Evolutionary conservation across 441 rosid species (phyloP).

Genomic region (Capsella rubella): DNA sequence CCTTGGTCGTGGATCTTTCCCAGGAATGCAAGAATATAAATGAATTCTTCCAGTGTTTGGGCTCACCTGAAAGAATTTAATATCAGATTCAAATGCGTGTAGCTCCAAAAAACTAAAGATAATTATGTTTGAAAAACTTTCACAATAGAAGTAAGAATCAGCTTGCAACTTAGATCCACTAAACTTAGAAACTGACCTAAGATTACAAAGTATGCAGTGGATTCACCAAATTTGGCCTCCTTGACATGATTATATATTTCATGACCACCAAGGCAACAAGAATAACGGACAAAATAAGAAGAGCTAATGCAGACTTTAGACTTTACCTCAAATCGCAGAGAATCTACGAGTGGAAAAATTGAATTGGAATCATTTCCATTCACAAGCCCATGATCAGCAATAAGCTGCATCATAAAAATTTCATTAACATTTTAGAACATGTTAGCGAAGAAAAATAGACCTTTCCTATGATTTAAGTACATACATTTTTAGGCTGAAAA

Average conservation of each 20-base stretch:
- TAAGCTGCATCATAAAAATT: conserved; percentile 54
- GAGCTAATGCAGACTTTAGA: conserved; percentile 17
- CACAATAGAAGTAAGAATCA: conserved; percentile 10
- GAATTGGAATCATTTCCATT: conserved; percentile 49
- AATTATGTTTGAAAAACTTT: conserved; percentile 11
- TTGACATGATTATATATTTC: not conserved
- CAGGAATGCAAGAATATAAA: conserved; percentile 77
- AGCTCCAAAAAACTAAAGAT: conserved; percentile 14
- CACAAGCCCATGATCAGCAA: conserved; percentile 40
- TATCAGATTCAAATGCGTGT: not conserved
- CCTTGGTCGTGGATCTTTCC: conserved; percentile 77
- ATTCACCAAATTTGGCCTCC: conserved; percentile 33
- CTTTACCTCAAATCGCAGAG: conserved; percentile 88
- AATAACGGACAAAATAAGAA: conserved; percentile 24
- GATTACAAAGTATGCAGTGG: not conserved
- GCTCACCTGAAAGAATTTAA: conserved; percentile 67
- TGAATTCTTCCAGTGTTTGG: conserved; percentile 94
- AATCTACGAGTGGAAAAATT: conserved; percentile 50
- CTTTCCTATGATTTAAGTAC: conserved; percentile 22
- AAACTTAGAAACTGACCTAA: conserved; percentile 14
- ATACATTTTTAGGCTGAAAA: conserved; percentile 52
- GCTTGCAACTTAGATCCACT: conserved; percentile 22
- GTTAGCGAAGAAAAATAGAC: conserved; percentile 9
- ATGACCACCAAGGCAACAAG: conserved; percentile 19
- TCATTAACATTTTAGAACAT: conserved; percentile 23